Conservation (phyloP, 1,284 basidiomycete species). For the Ceratobasidium sp. region DNA sequence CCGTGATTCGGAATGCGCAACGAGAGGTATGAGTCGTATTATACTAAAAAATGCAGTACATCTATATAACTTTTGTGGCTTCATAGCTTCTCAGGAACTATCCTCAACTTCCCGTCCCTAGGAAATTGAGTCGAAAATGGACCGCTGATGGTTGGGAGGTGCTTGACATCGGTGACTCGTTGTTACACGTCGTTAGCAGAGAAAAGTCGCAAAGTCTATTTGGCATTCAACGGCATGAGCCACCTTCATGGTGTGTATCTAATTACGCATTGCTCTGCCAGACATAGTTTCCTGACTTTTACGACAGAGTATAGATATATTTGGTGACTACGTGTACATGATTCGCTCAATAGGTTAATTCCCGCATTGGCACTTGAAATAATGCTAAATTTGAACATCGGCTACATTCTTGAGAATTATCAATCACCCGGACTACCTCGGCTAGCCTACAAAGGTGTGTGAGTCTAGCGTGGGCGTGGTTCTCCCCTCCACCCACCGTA, state of each 20-base stretch:
- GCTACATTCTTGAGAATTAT: neutral
- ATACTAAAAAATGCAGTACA: neutral
- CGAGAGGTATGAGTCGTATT: constrained; percentile 30
- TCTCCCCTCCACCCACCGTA: neutral
- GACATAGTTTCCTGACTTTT: neutral
- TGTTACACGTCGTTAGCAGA: constrained; percentile 46
- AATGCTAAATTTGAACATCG: neutral
- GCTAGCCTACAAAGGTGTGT: neutral
- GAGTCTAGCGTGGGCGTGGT: neutral
- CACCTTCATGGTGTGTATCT: neutral
- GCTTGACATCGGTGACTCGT: constrained; percentile 46
- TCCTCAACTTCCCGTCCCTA: constrained; percentile 40
- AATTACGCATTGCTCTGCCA: neutral
- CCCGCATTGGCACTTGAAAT: neutral
- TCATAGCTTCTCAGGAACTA: constrained; percentile 43
- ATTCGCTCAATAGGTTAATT: neutral
- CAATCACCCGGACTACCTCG: neutral
- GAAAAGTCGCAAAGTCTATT: constrained; percentile 47
- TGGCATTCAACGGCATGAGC: neutral
- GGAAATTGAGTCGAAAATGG: constrained; percentile 26
- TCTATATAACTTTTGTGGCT: neutral
- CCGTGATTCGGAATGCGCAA: constrained; percentile 42
- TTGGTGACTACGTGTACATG: neutral
- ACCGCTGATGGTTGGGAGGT: constrained; percentile 47
- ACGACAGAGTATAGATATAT: neutral